Evolutionary conservation across 2,329 filamentous ascomycete genomes (phyloP), one percentile per base, ranked within the genome.

Genomic region (Neodidymelliopsis sp.): DNA sequence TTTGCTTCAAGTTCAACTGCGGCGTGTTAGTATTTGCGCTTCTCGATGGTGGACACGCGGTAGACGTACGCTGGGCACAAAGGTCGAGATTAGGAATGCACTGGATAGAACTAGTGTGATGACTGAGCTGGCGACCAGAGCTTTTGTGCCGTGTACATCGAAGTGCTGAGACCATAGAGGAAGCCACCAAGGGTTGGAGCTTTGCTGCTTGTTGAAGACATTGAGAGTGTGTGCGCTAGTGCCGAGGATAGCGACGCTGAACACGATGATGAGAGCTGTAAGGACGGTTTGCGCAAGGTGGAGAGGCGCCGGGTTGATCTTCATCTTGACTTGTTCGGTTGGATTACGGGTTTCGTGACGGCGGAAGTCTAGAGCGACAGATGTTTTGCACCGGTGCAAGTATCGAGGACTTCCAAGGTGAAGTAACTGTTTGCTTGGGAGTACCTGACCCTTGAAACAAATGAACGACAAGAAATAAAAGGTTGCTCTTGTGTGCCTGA

Each of bases 121-220:
- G 0, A 67, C 66, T 1, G 67, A 64, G 2, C 74, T 72, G 1
- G 72, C 77, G 24, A 79, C 65, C 11, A 77, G 51, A 0, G 67
- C 68, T 24, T 74, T 72, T 4, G 78, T 74, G 12, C 77, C 76
- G 13, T 71, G 63, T 2, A 70, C 70, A 30, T 79, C 71, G 55
- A 79, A 79, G 59, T 79, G 77, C 8, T 73, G 69, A 1, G 72
- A 73, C 77, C 77, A 80, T 30, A 79, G 56, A 1, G 76, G 76
- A 4, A 79, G 64, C 47, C 77, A 78, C 75, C 77, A 80, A 18
- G 73, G 72, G 54, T 79, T 79, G 19, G 68, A 68, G 6, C 61
- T 57, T 29, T 73, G 72, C 54, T 79, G 67, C 23, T 66, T 66
- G 53, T 74, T 73, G 70, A 74, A 79, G 54, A 75, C 59, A 55